These are phyloP conservation scores for Takashimella tepidaria DNA, from an alignment of 1,284 basidiomycete species.

Conservation along the genomic window DNA sequence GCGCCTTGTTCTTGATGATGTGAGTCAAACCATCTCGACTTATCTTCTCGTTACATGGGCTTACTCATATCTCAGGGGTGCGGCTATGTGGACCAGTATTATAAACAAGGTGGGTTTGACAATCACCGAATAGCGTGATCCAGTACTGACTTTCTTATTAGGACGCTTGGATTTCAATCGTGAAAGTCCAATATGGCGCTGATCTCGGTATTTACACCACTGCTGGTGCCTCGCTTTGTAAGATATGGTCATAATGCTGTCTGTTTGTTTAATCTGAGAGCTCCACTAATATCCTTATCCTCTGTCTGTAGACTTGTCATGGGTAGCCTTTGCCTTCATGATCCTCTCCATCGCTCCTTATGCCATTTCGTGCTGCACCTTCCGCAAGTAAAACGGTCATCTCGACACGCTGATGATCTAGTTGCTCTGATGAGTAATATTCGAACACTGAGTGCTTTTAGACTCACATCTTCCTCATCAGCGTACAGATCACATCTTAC, in stretches of 20 bases:
- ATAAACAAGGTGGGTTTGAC: too few species aligned
- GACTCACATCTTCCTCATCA: too few species aligned
- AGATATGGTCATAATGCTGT: conserved; percentile 13
- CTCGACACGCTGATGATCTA: too few species aligned
- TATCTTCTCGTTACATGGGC: not conserved
- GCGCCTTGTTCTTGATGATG: conserved; percentile 36
- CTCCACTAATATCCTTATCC: too few species aligned
- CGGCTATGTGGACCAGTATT: conserved; percentile 45
- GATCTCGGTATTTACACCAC: conserved; percentile 35
- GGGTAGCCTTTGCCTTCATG: conserved; percentile 46
- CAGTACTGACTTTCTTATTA: too few species aligned
- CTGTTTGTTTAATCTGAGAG: too few species aligned
- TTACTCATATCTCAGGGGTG: conserved; percentile 26
- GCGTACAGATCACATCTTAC: too few species aligned
- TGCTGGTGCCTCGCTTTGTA: conserved; percentile 40
- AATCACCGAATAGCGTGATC: too few species aligned
- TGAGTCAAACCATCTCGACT: too few species aligned
- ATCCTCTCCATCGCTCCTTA: conserved; percentile 44
- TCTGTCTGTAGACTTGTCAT: conserved; percentile 36
- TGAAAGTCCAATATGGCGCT: conserved; percentile 30
- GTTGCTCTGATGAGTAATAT: too few species aligned
- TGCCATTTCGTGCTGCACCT: conserved; percentile 45
- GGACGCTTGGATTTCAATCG: conserved; percentile 31
- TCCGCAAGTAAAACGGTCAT: conserved; percentile 27
- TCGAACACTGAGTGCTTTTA: too few species aligned